Evolutionary conservation across 2,329 filamentous ascomycete genomes (phyloP).

Genomic region (Colletotrichum karsti): DNA sequence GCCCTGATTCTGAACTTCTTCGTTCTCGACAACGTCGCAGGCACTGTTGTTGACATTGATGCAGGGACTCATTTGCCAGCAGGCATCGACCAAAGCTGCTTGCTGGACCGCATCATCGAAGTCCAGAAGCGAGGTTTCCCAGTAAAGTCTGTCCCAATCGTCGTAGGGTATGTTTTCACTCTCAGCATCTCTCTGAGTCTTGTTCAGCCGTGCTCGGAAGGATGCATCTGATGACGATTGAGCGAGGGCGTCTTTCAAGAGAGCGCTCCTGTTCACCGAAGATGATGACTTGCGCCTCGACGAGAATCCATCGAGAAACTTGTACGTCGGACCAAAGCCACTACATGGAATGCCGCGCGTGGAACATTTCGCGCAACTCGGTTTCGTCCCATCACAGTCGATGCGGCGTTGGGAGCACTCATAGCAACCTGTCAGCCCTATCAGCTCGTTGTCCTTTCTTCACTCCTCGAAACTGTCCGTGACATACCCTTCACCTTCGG

Average conservation of each 20-base stretch:
- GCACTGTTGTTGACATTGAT: not conserved
- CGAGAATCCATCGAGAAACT: constrained; percentile 34
- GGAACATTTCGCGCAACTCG: constrained; percentile 41
- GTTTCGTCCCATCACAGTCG: constrained; percentile 41
- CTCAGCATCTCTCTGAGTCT: no score
- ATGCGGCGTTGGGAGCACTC: constrained; percentile 45
- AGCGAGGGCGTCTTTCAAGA: constrained; percentile 16
- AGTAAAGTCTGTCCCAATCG: not conserved
- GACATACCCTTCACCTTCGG: constrained; percentile 34
- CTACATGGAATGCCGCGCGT: constrained; percentile 40
- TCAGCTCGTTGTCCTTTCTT: not conserved
- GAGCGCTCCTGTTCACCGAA: not conserved
- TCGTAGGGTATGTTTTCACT: no score
- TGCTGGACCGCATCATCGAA: not conserved
- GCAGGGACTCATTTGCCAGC: not conserved
- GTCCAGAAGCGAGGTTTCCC: not conserved
- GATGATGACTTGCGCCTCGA: not conserved
- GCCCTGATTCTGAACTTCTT: no score
- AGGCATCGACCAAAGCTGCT: not conserved
- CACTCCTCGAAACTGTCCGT: not conserved
- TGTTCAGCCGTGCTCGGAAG: not conserved
- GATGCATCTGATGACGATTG: not conserved
- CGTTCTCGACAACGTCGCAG: not conserved
- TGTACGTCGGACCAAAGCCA: constrained; percentile 37
- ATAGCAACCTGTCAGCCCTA: constrained; percentile 38